A percentile compares a stretch with the other conserved stretches of the same genome.
These are phyloP conservation scores for Zygoascus flipseniorum DNA, from an alignment of 805 yeast genomes.

Conservation along the genomic window DNA sequence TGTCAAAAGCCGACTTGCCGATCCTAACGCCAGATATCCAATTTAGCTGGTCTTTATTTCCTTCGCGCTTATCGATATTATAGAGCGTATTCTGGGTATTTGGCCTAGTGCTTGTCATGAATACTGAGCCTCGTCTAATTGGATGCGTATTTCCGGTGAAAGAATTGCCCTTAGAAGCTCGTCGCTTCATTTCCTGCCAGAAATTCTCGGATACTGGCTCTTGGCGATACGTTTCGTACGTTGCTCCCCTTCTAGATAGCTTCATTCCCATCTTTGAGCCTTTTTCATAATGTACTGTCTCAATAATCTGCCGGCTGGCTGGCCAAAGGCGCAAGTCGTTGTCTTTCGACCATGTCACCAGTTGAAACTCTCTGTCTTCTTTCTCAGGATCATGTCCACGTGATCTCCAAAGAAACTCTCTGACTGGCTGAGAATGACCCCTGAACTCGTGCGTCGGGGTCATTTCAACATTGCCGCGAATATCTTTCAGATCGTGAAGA, in stretches of 20 bases:
- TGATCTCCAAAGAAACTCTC: constrained; percentile 82
- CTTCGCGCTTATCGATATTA: not conserved
- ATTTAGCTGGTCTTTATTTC: constrained; percentile 55
- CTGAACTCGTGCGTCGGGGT: constrained; percentile 53
- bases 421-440: constrained; percentile 79
- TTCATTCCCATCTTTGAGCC: constrained; percentile 31
- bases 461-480: constrained; percentile 30
- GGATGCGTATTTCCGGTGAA: not conserved
- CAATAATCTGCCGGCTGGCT: constrained; percentile 40
- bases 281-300: constrained; percentile 35
- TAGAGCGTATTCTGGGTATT: constrained; percentile 22
- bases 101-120: constrained; percentile 15
- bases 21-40: constrained; percentile 93
- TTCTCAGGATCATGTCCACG: constrained; percentile 40
- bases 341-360: constrained; percentile 92
- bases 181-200: not conserved
- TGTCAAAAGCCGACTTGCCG: constrained; percentile 40
- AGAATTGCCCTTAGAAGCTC: not conserved
- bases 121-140: constrained; percentile 2
- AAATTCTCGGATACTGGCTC: constrained; percentile 34
- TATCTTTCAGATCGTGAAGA: constrained; percentile 40
- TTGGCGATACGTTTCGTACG: constrained; percentile 40
- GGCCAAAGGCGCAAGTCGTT: constrained; percentile 82
- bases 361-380: constrained; percentile 76
- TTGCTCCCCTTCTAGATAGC: constrained; percentile 35